phyloP scores from a whole-genome alignment of 1,139 yeast species.

The Kodamaea sp. region DNA sequence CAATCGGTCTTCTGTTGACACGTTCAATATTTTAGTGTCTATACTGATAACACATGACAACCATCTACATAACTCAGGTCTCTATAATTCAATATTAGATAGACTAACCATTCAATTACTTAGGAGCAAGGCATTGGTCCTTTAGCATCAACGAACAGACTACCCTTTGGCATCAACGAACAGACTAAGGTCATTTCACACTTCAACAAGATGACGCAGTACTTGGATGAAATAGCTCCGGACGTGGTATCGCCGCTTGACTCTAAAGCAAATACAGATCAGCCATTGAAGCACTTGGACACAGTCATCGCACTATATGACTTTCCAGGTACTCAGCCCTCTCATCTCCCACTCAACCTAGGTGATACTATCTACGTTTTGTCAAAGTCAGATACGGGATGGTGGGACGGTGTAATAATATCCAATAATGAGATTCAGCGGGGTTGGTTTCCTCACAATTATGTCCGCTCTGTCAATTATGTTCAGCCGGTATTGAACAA shows the following conservation, averaged over 20 bases:
- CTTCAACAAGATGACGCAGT: slow-evolving; percentile 1
- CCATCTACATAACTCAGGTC: no score
- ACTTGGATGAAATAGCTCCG: slow-evolving; percentile 42
- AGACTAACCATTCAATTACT: no score
- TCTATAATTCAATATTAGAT: no score
- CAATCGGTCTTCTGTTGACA: no score
- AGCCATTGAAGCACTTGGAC: slow-evolving; percentile 42
- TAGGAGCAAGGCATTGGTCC: no score
- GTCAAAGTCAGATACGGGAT: slow-evolving; percentile 55
- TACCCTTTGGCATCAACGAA: no score
- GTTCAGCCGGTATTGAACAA: slow-evolving; percentile 48
- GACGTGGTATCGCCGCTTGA: slow-evolving; percentile 38
- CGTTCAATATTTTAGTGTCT: no score
- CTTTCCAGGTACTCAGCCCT: slow-evolving; percentile 48
- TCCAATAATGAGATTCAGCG: slow-evolving; percentile 44
- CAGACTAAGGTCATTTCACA: no score
- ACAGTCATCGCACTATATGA: slow-evolving; percentile 56
- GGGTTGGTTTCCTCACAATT: slow-evolving; percentile 78
- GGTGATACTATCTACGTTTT: slow-evolving; percentile 57
- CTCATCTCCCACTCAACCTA: slow-evolving; percentile 45
- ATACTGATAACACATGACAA: no score
- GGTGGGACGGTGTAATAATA: slow-evolving; percentile 76
- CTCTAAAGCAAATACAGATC: slow-evolving; percentile 17
- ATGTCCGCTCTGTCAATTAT: slow-evolving; percentile 50
- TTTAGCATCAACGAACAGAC: no score